Conservation (phyloP, 164 flowering plant genomes). For the Echeveria elegans region DNA sequence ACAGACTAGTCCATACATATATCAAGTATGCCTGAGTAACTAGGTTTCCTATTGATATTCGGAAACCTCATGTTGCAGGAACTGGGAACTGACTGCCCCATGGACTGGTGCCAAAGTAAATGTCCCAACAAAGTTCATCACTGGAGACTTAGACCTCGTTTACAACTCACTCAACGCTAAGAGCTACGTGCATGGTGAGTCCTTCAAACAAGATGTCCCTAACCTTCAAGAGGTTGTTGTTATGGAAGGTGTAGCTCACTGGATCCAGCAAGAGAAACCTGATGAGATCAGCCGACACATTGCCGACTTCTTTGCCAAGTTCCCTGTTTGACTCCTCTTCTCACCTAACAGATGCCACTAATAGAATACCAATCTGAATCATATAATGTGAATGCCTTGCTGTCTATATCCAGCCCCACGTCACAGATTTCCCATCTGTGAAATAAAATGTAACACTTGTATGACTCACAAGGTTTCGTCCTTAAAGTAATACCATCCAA, state of each 20-base stretch:
- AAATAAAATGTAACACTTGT: neutral
- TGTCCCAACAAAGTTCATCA: slow-evolving; percentile 51
- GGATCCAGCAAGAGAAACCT: slow-evolving; percentile 41
- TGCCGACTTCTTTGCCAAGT: slow-evolving; percentile 32
- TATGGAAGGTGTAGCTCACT: slow-evolving; percentile 59
- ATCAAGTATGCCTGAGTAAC: no score
- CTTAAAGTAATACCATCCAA: neutral
- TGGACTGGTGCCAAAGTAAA: slow-evolving; percentile 45
- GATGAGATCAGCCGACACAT: slow-evolving; percentile 46
- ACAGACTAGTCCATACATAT: no score
- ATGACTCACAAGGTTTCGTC: neutral
- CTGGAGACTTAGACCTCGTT: slow-evolving; percentile 43
- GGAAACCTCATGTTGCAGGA: slow-evolving; percentile 25
- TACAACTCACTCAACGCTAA: slow-evolving; percentile 27
- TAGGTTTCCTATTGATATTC: no score
- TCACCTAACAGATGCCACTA: neutral
- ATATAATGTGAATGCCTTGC: neutral
- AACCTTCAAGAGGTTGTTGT: slow-evolving; percentile 45
- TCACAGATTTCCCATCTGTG: neutral
- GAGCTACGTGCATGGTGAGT: slow-evolving; percentile 41
- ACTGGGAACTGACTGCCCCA: slow-evolving; percentile 56
- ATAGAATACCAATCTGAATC: neutral
- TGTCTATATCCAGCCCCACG: neutral
- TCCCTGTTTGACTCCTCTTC: slow-evolving; percentile 12
- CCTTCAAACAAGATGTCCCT: slow-evolving; percentile 47